These are phyloP conservation scores for Mariannaea sp. DNA, from an alignment of 2,329 filamentous ascomycete genomes.

Conservation along the genomic window DNA sequence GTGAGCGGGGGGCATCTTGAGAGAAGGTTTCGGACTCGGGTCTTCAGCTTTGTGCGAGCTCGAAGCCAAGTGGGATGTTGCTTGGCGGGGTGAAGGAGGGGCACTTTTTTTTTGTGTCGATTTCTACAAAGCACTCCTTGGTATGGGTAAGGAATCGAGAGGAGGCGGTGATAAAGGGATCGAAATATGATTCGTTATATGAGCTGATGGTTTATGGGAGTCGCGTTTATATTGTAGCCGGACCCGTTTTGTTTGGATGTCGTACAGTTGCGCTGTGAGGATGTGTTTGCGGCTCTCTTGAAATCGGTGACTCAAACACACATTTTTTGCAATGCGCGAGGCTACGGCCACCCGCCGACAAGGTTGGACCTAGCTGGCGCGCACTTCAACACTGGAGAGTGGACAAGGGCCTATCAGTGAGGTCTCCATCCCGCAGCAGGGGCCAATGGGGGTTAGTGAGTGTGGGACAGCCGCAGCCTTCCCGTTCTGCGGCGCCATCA, in stretches of 20 bases:
- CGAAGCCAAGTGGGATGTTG: conserved; percentile 28
- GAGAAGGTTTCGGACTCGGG: conserved; percentile 15
- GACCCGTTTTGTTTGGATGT: no score
- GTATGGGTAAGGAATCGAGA: conserved; percentile 5
- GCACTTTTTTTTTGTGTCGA: neutral
- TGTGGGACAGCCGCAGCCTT: conserved; percentile 32
- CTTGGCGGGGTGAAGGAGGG: conserved; percentile 21
- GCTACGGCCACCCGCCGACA: conserved; percentile 22
- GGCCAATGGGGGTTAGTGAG: conserved; percentile 13
- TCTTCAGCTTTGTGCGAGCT: conserved; percentile 3
- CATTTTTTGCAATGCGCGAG: conserved; percentile 38
- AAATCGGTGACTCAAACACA: conserved; percentile 33
- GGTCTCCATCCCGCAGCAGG: neutral
- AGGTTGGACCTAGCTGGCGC: neutral
- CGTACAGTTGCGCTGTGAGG: no score
- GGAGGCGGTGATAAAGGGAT: neutral
- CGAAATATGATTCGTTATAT: conserved; percentile 1
- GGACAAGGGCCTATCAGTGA: neutral
- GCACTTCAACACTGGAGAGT: conserved; percentile 1
- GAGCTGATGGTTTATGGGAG: no score
- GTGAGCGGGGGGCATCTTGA: conserved; percentile 42
- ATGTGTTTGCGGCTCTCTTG: no score
- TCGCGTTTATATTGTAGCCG: no score
- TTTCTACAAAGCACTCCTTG: no score
- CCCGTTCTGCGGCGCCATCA: conserved; percentile 5